Evolutionary conservation across 2,329 filamentous ascomycete species (phyloP).

Genomic region (Phaeosphaeria sp.): DNA sequence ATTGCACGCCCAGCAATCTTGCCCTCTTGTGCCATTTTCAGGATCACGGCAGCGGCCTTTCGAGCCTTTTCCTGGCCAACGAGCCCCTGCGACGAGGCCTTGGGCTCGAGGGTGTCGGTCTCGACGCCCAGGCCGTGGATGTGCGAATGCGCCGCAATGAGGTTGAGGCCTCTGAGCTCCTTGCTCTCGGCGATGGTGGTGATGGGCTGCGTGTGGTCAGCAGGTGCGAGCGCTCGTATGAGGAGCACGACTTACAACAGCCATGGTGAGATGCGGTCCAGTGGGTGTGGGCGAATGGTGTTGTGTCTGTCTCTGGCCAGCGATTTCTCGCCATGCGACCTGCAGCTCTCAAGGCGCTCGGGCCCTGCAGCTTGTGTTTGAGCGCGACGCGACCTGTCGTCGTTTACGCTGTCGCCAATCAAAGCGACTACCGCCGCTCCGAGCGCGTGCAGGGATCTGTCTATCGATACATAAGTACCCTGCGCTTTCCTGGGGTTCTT

Average conservation of each 20-base stretch:
- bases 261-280: constrained; percentile 30
- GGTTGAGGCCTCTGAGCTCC: constrained; percentile 93
- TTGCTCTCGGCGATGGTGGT: constrained; percentile 92
- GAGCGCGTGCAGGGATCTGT: not conserved
- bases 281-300: not conserved
- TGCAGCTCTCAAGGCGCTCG: constrained; percentile 7
- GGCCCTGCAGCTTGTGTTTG: not conserved
- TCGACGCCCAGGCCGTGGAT: constrained; percentile 96
- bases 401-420: not conserved
- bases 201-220: constrained; percentile 54
- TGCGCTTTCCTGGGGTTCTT: not conserved
- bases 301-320: constrained; percentile 10
- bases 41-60: constrained; percentile 92
- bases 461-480: not conserved
- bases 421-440: not conserved
- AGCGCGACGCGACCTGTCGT: constrained; percentile 1
- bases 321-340: constrained; percentile 28
- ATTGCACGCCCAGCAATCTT: constrained; percentile 97
- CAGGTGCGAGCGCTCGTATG: not conserved
- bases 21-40: constrained; percentile 99
- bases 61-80: constrained; percentile 96
- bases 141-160: constrained; percentile 98
- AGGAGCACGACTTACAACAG: constrained; percentile 32
- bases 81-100: constrained; percentile 84
- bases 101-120: constrained; percentile 85